phyloP scores from a whole-genome alignment of 2,329 filamentous ascomycete species.

The Colletotrichum scovillei region DNA sequence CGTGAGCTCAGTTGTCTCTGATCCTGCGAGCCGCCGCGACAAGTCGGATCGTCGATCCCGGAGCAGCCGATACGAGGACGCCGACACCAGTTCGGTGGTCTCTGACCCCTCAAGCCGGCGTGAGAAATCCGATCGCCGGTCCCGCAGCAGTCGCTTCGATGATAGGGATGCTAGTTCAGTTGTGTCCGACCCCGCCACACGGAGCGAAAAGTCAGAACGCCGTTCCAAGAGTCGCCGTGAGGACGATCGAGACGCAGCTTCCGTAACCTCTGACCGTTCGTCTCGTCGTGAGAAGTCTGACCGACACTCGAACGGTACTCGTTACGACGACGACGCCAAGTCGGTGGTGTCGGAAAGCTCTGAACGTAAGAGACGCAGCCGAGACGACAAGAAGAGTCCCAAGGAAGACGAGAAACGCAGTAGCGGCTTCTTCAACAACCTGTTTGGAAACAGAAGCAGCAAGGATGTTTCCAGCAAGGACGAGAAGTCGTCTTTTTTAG shows the following conservation, averaged over 20 bases:
- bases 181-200: constrained; percentile 55
- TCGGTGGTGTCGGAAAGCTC: constrained; percentile 50
- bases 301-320: constrained; percentile 49
- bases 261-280: constrained; percentile 59
- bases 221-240: constrained; percentile 42
- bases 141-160: constrained; percentile 38
- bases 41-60: constrained; percentile 50
- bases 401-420: constrained; percentile 53
- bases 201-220: constrained; percentile 48
- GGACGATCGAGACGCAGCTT: constrained; percentile 60
- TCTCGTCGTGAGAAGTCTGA: constrained; percentile 47
- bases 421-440: constrained; percentile 59
- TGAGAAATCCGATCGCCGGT: constrained; percentile 2
- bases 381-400: constrained; percentile 49
- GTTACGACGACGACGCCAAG: constrained; percentile 57
- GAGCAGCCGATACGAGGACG: constrained; percentile 54
- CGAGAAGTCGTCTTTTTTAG: constrained; percentile 74
- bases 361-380: constrained; percentile 43
- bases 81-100: constrained; percentile 57
- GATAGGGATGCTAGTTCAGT: constrained; percentile 61
- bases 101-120: constrained; percentile 38
- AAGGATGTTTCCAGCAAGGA: constrained; percentile 47
- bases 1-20: constrained; percentile 61
- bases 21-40: constrained; percentile 47
- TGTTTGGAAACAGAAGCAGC: constrained; percentile 55